phyloP scores from a whole-genome alignment of 2,329 filamentous ascomycete genomes.

The Biscogniauxia mediterranea region DNA sequence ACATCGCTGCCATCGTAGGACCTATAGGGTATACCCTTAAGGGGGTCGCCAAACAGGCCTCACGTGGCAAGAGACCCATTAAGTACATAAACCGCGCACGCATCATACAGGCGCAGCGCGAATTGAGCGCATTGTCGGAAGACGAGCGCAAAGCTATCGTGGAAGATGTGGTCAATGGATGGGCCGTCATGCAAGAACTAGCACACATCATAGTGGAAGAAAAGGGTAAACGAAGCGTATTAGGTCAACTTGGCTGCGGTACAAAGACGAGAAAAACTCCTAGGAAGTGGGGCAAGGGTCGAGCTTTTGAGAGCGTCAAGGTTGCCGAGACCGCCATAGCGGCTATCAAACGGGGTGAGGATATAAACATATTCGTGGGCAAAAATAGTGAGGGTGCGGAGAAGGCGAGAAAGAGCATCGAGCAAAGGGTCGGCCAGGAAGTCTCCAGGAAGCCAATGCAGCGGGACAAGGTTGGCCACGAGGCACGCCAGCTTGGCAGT shows the following conservation, averaged over 20 bases:
- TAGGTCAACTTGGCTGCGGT: conserved; percentile 18
- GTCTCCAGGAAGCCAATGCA: conserved; percentile 1
- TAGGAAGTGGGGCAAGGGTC: conserved; percentile 40
- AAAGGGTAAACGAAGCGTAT: conserved; percentile 21
- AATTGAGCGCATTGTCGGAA: conserved; percentile 35
- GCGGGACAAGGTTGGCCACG: background rate
- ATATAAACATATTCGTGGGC: conserved; percentile 32
- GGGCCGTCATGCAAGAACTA: conserved; percentile 41
- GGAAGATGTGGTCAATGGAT: conserved; percentile 39
- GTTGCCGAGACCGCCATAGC: conserved; percentile 45
- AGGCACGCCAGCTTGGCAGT: background rate
- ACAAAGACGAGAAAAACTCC: conserved; percentile 35
- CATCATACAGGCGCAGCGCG: conserved; percentile 56
- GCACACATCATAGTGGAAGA: conserved; percentile 39
- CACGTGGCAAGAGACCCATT: conserved; percentile 51
- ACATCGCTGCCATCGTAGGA: conserved; percentile 59
- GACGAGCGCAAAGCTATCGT: conserved; percentile 30
- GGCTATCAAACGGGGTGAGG: conserved; percentile 45
- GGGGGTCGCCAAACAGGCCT: conserved; percentile 59
- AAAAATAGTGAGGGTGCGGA: conserved; percentile 11
- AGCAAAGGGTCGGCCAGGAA: conserved; percentile 2
- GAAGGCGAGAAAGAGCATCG: conserved; percentile 1
- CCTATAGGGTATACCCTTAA: conserved; percentile 63
- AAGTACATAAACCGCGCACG: conserved; percentile 55
- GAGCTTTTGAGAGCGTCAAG: conserved; percentile 49